A percentile compares a stretch with the other conserved stretches of the same genome.
Evolutionary conservation across 176 grass and related monocot species (phyloP).

Genomic region (Stipa capillata): DNA sequence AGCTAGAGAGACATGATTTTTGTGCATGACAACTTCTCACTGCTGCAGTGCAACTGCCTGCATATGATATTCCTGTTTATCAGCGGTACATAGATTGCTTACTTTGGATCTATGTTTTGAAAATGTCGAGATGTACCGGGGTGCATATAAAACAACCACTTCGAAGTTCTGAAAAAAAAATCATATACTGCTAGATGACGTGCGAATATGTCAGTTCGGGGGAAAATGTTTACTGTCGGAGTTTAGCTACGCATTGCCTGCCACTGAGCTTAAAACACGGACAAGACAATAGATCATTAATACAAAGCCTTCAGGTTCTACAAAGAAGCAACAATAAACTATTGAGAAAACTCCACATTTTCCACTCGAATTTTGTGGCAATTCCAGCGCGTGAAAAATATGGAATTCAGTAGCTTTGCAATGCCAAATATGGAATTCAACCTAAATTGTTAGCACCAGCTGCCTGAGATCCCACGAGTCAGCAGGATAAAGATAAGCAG

Average conservation of each 20-base stretch:
- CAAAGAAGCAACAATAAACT: background rate
- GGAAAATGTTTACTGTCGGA: background rate
- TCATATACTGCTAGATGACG: too few relatives aligned
- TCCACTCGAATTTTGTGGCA: too few relatives aligned
- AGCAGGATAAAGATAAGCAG: constrained; percentile 1
- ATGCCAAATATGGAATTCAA: too few relatives aligned
- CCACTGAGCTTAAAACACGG: background rate
- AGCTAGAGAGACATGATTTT: background rate
- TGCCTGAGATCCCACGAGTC: background rate
- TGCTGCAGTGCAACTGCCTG: background rate
- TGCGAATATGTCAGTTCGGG: too few relatives aligned
- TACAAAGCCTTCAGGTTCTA: background rate
- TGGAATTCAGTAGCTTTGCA: too few relatives aligned
- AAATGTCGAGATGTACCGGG: too few relatives aligned
- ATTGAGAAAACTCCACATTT: too few relatives aligned
- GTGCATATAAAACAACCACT: too few relatives aligned
- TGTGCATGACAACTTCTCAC: background rate
- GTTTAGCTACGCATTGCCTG: background rate
- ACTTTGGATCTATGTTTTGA: background rate
- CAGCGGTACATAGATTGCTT: background rate
- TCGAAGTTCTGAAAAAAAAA: too few relatives aligned
- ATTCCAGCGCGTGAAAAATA: too few relatives aligned
- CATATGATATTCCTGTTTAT: background rate
- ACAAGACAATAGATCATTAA: background rate
- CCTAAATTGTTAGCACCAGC: background rate